Evolutionary conservation across 1,284 basidiomycete genomes (phyloP).

Genomic region (Ceratorhiza oryzae-sativae): DNA sequence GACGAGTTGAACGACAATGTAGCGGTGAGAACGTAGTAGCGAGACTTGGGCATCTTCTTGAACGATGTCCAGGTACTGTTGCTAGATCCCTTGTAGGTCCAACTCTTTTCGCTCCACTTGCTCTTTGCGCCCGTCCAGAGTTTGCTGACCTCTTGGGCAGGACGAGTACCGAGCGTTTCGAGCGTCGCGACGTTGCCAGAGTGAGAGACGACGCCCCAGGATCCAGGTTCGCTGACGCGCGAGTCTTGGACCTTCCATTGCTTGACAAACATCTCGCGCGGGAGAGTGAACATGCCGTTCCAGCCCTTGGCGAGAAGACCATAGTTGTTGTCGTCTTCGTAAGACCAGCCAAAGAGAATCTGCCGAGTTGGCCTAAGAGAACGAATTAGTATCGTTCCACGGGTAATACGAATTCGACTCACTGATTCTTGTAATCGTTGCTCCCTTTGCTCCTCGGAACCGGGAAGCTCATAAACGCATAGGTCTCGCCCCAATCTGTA

Average conservation of each 20-base stretch:
- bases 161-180: constrained; percentile 35
- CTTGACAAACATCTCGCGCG: constrained; percentile 37
- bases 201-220: constrained; percentile 33
- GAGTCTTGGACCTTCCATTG: constrained; percentile 19
- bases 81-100: neutral
- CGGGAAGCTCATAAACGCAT: constrained; percentile 36
- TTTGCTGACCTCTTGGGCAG: constrained; percentile 15
- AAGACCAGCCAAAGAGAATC: constrained; percentile 32
- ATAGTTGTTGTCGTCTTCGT: constrained; percentile 33
- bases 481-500: constrained; percentile 33
- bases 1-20: constrained; percentile 23
- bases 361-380: constrained; percentile 14
- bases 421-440: constrained; percentile 36
- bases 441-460: constrained; percentile 16
- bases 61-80: constrained; percentile 14
- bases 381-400: neutral
- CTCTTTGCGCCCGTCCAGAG: constrained; percentile 1
- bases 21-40: constrained; percentile 28
- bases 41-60: constrained; percentile 8
- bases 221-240: constrained; percentile 15
- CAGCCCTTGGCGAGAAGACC: constrained; percentile 38
- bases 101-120: constrained; percentile 34
- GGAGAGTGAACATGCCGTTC: constrained; percentile 35
- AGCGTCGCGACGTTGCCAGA: constrained; percentile 5
- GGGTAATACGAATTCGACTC: neutral